Base-by-base conservation (phyloP, 73 alveolate genomes). In the Tetrahymena thermophila region DNA sequence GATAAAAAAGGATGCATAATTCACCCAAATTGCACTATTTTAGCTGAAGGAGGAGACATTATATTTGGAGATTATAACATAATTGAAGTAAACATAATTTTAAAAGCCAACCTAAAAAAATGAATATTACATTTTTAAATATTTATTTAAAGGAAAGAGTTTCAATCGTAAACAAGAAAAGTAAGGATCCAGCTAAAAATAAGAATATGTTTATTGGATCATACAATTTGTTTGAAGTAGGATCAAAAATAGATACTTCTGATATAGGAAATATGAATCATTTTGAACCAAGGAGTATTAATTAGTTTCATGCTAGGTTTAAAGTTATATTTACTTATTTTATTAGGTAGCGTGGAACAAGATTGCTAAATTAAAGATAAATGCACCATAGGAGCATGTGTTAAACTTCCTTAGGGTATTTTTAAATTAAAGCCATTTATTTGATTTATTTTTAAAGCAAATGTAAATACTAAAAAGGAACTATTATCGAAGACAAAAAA, bases 41-140 rank as follows among this genome's bases (percentile, higher is more conserved):
- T 97, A 43, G 94, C 98, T 1, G 99, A 97, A 94, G 99, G 98
- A 23, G 98, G 97, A 35, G 95, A 96, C 34, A 94, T 98, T 17
- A 94, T 55, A 21, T 94, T 98, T 83, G 99, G 99, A 55, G 99
- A 98, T 94, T 96, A 96, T 94, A 97, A 97, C 95, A 98, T 98
- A 83, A 96, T 98, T 40, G 99, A 98, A 71, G 89, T 71, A 71
- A 40, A 40, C 10, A 40, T 40, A 40, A 40, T 6, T 40, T 40
- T 40, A 40, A 40, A 40, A 4, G 10, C 0, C 9, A 8, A 3
- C 15, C 9, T 4, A 40, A 40, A 4, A 9, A 40, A 56, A 56
- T 56, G 34, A 56, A 34, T 6, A 56, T 56, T 15, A 0, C 35
- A 97, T 95, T 34, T 97, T 97, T 71, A 25, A 21, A 19, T 50